phyloP scores from a whole-genome alignment of 2,329 filamentous ascomycete genomes.

The Cladosporium sp. region DNA sequence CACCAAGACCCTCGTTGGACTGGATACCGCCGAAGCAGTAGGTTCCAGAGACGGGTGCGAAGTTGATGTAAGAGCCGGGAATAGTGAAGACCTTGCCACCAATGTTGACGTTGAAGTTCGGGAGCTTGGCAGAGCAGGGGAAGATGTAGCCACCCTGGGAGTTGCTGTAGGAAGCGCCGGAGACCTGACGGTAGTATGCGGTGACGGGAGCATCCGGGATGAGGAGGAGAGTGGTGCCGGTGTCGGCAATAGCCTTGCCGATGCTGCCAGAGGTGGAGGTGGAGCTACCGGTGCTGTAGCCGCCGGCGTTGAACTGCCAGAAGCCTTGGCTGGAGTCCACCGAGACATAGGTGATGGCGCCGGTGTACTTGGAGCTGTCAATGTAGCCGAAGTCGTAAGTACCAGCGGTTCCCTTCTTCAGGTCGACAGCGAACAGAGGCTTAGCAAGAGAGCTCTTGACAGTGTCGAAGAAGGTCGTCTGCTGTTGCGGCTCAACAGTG shows the following conservation, averaged over 20 bases:
- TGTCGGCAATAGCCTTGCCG: constrained; percentile 59
- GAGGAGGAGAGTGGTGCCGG: constrained; percentile 62
- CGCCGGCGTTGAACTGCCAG: constrained; percentile 55
- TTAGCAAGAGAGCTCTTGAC: constrained; percentile 46
- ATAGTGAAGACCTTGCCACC: constrained; percentile 45
- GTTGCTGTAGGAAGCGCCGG: constrained; percentile 43
- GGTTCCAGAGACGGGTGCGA: constrained; percentile 37
- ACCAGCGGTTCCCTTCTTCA: constrained; percentile 49
- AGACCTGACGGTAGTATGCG: constrained; percentile 55
- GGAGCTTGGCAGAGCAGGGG: constrained; percentile 45
- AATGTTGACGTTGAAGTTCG: constrained; percentile 50
- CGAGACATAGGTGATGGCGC: constrained; percentile 49
- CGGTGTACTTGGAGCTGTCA: constrained; percentile 49
- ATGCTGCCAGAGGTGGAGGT: constrained; percentile 38
- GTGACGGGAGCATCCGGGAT: constrained; percentile 48
- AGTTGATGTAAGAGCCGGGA: constrained; percentile 52
- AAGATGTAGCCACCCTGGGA: constrained; percentile 51
- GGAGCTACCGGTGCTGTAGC: constrained; percentile 48
- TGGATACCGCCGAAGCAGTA: constrained; percentile 74
- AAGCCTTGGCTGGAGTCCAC: constrained; percentile 55
- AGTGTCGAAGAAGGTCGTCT: constrained; percentile 57
- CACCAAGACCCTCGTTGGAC: constrained; percentile 46
- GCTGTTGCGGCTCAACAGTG: constrained; percentile 44
- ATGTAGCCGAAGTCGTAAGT: constrained; percentile 56
- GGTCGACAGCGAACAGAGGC: constrained; percentile 52